These are phyloP conservation scores for Trichoderma atroviride DNA, from an alignment of 2,329 filamentous ascomycete species.

Conservation along the genomic window DNA sequence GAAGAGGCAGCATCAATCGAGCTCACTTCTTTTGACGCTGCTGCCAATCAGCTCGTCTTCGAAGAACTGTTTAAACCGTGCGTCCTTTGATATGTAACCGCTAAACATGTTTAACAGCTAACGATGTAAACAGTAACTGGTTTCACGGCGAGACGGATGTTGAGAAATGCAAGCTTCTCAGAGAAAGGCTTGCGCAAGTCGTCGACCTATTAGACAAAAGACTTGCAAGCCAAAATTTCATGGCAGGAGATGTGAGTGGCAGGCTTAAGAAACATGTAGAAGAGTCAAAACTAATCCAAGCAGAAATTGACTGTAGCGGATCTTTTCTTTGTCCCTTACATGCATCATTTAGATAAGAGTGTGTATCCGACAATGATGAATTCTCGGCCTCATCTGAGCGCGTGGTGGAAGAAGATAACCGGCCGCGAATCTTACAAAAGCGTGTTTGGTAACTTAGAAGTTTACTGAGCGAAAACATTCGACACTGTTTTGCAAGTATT, in stretches of 20 bases:
- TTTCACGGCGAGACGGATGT: background rate
- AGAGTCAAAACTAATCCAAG: background rate
- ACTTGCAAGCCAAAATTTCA: background rate
- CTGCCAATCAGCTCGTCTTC: slow-evolving; percentile 1
- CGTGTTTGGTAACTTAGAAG: background rate
- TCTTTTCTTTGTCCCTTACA: slow-evolving; percentile 10
- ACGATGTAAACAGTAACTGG: background rate
- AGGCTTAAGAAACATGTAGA: background rate
- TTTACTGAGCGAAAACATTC: background rate
- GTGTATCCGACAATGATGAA: background rate
- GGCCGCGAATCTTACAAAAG: background rate
- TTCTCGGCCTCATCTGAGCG: background rate
- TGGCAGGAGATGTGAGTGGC: slow-evolving; percentile 12
- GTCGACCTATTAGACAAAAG: background rate
- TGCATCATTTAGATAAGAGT: slow-evolving; percentile 1
- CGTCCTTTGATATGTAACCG: background rate
- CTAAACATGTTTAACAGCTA: background rate
- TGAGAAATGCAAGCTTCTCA: slow-evolving; percentile 1
- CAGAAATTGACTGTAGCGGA: background rate
- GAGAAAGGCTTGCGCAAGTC: background rate
- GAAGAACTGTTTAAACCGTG: slow-evolving; percentile 9
- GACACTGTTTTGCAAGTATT: background rate
- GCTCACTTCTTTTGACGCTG: slow-evolving; percentile 3
- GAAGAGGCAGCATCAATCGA: slow-evolving; percentile 16
- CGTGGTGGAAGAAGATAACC: slow-evolving; percentile 1